phyloP scores from a whole-genome alignment of 1,284 basidiomycete genomes.

The Ganoderma leucocontextum region DNA sequence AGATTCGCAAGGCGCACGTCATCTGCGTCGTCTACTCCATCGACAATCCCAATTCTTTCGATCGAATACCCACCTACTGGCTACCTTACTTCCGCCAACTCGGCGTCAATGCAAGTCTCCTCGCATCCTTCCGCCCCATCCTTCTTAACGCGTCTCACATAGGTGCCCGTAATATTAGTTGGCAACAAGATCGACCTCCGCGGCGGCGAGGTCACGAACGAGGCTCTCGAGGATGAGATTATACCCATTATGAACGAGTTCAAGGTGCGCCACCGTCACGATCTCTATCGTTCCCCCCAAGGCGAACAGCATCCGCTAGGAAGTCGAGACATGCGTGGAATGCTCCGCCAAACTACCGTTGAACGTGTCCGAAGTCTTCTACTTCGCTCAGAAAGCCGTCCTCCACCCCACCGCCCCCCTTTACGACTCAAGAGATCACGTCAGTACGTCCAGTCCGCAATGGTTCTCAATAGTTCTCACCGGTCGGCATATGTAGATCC shows the following conservation, averaged over 20 bases:
- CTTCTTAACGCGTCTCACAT: slow-evolving; percentile 18
- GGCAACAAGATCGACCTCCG: slow-evolving; percentile 99
- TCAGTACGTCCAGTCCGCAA: slow-evolving; percentile 44
- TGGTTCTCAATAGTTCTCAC: slow-evolving; percentile 7
- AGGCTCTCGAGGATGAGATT: slow-evolving; percentile 94
- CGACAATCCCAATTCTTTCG: slow-evolving; percentile 94
- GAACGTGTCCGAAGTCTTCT: slow-evolving; percentile 99
- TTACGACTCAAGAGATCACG: slow-evolving; percentile 96
- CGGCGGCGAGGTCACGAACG: slow-evolving; percentile 92
- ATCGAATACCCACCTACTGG: slow-evolving; percentile 98
- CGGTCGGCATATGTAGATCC: slow-evolving; percentile 58
- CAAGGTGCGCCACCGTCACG: slow-evolving; percentile 66
- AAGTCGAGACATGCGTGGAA: slow-evolving; percentile 98
- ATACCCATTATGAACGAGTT: slow-evolving; percentile 96
- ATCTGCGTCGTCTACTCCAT: slow-evolving; percentile 98
- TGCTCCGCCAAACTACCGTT: slow-evolving; percentile 90
- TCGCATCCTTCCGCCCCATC: slow-evolving; percentile 18
- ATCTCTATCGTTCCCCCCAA: slow-evolving; percentile 16
- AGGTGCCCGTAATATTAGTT: slow-evolving; percentile 97
- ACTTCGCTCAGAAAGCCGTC: slow-evolving; percentile 98
- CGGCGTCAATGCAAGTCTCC: slow-evolving; percentile 82
- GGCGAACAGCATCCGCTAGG: slow-evolving; percentile 54
- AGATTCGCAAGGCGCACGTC: slow-evolving; percentile 96
- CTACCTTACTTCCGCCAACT: slow-evolving; percentile 95
- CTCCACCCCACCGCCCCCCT: slow-evolving; percentile 96